Evolutionary conservation across 805 yeast genomes (phyloP), one percentile per base, ranked within the genome.

Genomic region (Yarrowia keelungensis): DNA sequence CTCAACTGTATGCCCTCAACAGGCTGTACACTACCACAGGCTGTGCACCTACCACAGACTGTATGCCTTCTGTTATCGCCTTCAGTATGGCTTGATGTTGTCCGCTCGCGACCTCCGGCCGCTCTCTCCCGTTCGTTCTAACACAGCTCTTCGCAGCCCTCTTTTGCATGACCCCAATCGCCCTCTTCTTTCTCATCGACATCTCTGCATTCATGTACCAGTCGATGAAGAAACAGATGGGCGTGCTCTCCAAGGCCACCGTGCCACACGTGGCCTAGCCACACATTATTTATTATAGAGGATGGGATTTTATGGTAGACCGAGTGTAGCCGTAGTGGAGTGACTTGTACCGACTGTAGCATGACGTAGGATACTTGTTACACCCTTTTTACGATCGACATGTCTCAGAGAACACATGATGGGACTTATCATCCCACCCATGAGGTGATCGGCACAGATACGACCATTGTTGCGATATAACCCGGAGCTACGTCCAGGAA

Each of bases 121-220:
- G 26, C 49, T 36, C 59, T 7, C 14, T n/a, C 8, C 32, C 19
- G 12, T 39, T 26, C 19, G 19, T 19, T 4, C 67, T 62, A 62
- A 62, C 67, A n/a, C 67, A 62, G 67, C 56, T 62, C 46, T 9
- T 49, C 16, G 67, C 67, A 35, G 67, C 67, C 9, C 47, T 62
- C 45, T 62, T 62, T 49, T 62, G 54, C 47, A 62, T 62, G 67
- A 62, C 67, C 8, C 67, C 67, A 9, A 47, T 62, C 36, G 46
- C 56, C 32, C 56, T 62, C 45, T 62, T 62, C 16, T 47, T 62
- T 32, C 39, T 62, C 56, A 62, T 62, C 15, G 67, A 62, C 50
- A 49, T 62, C 15, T 38, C 56, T 15, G 67, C 67, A 49, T 62
- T 62, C 67, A 62, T 62, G 67, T 62, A 62, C 56, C 67, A 62